phyloP scores from a whole-genome alignment of 2,329 filamentous ascomycete genomes.

The Trichoderma sp. region DNA sequence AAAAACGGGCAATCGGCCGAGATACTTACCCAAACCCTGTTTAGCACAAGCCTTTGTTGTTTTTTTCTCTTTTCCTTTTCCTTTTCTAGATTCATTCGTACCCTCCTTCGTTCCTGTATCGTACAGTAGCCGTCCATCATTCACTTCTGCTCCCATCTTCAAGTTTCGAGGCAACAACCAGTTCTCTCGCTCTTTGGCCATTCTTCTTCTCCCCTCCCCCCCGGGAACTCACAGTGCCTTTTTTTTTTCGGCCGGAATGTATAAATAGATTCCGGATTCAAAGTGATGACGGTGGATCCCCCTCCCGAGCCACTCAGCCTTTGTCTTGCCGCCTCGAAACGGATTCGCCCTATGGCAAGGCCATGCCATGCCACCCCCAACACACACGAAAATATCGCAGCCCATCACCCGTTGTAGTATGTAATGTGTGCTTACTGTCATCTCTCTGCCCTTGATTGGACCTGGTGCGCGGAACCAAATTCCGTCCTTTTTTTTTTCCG shows the following conservation, averaged over 20 bases:
- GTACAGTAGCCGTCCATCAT: not conserved
- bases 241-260: not conserved
- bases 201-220: not conserved
- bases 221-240: not conserved
- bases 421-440: not conserved
- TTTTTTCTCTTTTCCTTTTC: not conserved
- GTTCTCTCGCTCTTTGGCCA: not conserved
- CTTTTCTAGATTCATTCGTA: not conserved
- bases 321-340: not conserved
- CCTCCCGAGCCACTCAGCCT: constrained; percentile 1
- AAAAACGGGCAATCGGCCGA: constrained; percentile 1
- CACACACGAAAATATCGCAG: not conserved
- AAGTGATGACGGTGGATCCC: constrained; percentile 3
- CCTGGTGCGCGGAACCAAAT: not conserved
- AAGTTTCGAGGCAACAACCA: not conserved
- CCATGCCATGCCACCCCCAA: not conserved
- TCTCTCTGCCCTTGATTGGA: not conserved
- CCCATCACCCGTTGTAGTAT: not conserved
- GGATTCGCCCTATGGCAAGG: not conserved
- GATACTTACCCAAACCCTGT: not conserved
- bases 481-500: not conserved
- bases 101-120: not conserved
- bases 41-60: not conserved
- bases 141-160: not conserved
- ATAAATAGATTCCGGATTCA: constrained; percentile 13